Base-by-base conservation (phyloP, 2,329 filamentous ascomycete genomes). In the Diaporthe sp. region DNA sequence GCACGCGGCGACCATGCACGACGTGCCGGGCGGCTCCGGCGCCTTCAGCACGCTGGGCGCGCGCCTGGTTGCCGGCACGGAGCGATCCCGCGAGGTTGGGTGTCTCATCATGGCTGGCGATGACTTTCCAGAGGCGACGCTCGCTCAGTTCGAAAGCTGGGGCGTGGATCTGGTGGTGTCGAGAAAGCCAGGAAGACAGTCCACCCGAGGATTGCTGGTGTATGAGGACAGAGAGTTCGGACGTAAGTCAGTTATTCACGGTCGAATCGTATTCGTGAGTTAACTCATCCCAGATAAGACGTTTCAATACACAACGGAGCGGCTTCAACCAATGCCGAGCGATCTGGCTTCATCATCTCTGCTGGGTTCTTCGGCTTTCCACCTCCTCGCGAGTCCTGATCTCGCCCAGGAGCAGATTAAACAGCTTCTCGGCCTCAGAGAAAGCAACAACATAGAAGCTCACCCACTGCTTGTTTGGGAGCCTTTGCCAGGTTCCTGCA, bases 11-110 rank as follows among this genome's bases (percentile, higher is more conserved):
- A 75, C 80, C 13, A 68, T 83, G 39, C 78, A 73, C 6, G 76
- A 84, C 76, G 74, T 81, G 4, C 69, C 82, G 2, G 83, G 83
- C 12, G 82, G 83, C 1, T 83, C 82, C 25, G 83, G 82, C 25
- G 75, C 80, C 8, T 84, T 82, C 44, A 79, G 81, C 81, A 68
- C 19, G 72, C 55, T 82, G 81, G 69, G 81, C 12, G 74, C 62
- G 13, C 71, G 74, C 17, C 13, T 76, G 34, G 53, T 74, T 6
- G 71, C 72, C 12, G 74, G 55, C 17, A 28, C 9, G 12, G 34
- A 58, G 37, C 61, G 62, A 28, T 58, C 71, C 2, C 15, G 39
- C 9, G 53, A 73, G 39, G 71, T 76, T 13, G 71, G 62, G 1
- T 76, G 62, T 49, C 17, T 71, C 2, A 31, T 76, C 4, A 49